Evolutionary conservation across 1,284 basidiomycete genomes (phyloP), one percentile per base, ranked within the genome.

Genomic region (Pseudozyma tsukubaensis): DNA sequence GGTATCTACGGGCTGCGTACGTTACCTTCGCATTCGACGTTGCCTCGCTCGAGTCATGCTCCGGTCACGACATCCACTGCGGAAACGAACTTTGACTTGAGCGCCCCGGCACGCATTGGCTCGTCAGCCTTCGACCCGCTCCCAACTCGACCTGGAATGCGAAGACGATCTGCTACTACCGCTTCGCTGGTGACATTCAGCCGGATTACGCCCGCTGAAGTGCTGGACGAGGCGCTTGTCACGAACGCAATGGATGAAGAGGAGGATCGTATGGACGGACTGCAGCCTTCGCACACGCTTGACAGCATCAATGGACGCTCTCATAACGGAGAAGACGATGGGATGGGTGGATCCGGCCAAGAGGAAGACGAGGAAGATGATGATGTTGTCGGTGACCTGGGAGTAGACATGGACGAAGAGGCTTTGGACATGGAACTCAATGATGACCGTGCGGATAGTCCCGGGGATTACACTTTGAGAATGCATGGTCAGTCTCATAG

Each of bases 221-320:
- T 77, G 47, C 37, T 77, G 32, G 75, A 77, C 37, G 76, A 73
- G 36, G 73, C 72, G 8, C 54, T 78, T 3, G 57, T 75, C n/a
- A 55, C 59, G 3, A 62, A 66, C 40, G 58, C 56, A 19, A 52
- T 67, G 18, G 75, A 77, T n/a, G 75, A 74, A 35, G 71, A 77
- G 24, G 75, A 77, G 37, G 70, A 65, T 24, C 65, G 66, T 5
- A 55, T 59, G 44, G 70, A 70, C 24, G 50, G 19, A 6, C 24
- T 60, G 49, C 60, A 58, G 37, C 58, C 47, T 2, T 66, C 53
- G 10, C 50, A 68, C 35, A 57, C 52, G 1, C 52, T 74, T 32
- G 53, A 61, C 7, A 56, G 51, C 29, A 44, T 70, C 6, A 47
- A 34, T 13, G 58, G 14, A 13, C 39, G 42, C 21, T 44, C 43